A percentile compares a stretch with the other conserved stretches of the same genome.
Conservation (phyloP, 805 yeast species). For the Yamadazyma olivae region DNA sequence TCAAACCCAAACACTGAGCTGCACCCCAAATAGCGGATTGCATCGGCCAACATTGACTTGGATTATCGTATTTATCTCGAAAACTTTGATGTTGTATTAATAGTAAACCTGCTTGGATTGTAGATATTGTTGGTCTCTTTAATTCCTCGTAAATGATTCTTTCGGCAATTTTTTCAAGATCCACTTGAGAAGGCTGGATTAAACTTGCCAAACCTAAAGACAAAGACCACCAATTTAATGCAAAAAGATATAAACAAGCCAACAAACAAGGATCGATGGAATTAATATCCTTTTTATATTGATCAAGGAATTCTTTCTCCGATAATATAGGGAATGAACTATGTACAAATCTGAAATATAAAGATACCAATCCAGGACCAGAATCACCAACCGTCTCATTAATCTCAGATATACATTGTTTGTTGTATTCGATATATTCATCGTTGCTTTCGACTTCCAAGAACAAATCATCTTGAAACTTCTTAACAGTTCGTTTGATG, state of each 20-base stretch:
- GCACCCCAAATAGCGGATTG: conserved; percentile 82
- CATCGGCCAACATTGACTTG: conserved; percentile 53
- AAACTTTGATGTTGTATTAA: conserved; percentile 61
- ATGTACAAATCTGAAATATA: conserved; percentile 81
- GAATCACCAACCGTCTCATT: conserved; percentile 84
- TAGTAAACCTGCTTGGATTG: conserved; percentile 85
- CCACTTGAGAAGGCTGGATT: conserved; percentile 70
- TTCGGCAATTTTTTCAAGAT: conserved; percentile 44
- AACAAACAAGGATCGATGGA: conserved; percentile 86
- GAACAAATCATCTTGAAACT: conserved; percentile 3
- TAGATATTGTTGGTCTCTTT: conserved; percentile 82
- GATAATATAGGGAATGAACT: conserved; percentile 90
- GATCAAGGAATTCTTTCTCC: conserved; percentile 84
- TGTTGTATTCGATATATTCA: conserved; percentile 3
- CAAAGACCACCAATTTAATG: conserved; percentile 92
- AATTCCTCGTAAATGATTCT: conserved; percentile 70
- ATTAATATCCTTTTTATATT: conserved; percentile 81
- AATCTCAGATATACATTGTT: conserved; percentile 67
- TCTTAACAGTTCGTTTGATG: conserved; percentile 6
- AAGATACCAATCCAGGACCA: conserved; percentile 73
- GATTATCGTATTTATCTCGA: conserved; percentile 15
- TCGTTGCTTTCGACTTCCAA: conserved; percentile 6
- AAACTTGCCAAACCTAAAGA: conserved; percentile 70
- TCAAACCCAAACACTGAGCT: conserved; percentile 86
- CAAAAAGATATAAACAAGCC: conserved; percentile 85